phyloP scores from a whole-genome alignment of 2,329 filamentous ascomycete species.

The Huntiella savannae region DNA sequence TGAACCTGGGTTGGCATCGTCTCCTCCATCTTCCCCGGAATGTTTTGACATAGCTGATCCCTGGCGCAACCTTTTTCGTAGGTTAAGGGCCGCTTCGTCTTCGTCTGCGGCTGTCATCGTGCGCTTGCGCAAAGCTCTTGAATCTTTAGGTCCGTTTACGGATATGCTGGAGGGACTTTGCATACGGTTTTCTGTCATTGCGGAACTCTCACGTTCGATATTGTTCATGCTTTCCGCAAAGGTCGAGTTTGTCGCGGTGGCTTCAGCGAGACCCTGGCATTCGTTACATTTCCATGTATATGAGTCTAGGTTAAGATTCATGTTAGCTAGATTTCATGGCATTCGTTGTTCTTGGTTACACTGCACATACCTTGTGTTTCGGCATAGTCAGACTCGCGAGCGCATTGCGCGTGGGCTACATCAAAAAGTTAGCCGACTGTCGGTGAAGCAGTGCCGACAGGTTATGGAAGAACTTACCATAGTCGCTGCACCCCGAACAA shows the following conservation, averaged over 20 bases:
- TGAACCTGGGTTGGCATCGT: slow-evolving; percentile 14
- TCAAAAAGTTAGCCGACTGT: not conserved
- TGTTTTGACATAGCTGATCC: slow-evolving; percentile 5
- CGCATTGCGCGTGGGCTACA: slow-evolving; percentile 80
- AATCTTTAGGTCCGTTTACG: not conserved
- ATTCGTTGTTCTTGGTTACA: no score
- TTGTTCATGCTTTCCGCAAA: not conserved
- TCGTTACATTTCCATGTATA: slow-evolving; percentile 29
- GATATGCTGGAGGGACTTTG: not conserved
- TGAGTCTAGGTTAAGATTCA: not conserved
- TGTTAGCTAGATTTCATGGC: no score
- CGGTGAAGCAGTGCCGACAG: slow-evolving; percentile 13
- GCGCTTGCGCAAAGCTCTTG: slow-evolving; percentile 9
- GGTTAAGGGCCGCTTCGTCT: slow-evolving; percentile 6
- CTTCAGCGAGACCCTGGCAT: slow-evolving; percentile 20
- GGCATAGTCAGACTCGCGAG: slow-evolving; percentile 36
- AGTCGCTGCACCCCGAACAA: slow-evolving; percentile 62
- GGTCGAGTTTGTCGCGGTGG: slow-evolving; percentile 1
- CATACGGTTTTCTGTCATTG: not conserved
- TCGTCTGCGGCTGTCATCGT: slow-evolving; percentile 10
- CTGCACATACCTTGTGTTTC: not conserved
- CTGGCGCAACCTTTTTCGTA: slow-evolving; percentile 10
- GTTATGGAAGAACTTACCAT: slow-evolving; percentile 37
- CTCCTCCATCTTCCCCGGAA: slow-evolving; percentile 18
- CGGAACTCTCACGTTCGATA: not conserved